A percentile compares a stretch with the other conserved stretches of the same genome.
Conservation (phyloP, 257 asterid genomes). For the Nicotiana tabacum region DNA sequence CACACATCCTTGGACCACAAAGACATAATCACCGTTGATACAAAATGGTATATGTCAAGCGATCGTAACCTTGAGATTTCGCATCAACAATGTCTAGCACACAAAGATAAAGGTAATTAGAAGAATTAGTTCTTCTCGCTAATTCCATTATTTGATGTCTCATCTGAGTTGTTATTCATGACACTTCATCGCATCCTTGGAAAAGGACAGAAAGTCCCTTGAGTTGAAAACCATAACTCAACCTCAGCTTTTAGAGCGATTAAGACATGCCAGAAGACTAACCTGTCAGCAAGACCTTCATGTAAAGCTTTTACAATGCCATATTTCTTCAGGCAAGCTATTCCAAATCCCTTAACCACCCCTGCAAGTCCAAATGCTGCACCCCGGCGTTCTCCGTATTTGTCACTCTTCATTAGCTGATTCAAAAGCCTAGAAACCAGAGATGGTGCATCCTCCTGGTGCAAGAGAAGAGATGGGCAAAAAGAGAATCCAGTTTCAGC, state of each 20-base stretch:
- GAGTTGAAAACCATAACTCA: background rate
- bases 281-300: slow-evolving; percentile 89
- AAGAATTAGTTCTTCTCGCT: background rate
- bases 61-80: slow-evolving; percentile 1
- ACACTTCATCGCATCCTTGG: background rate
- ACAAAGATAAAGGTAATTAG: background rate
- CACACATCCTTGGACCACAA: background rate
- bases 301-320: slow-evolving; percentile 53
- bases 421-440: slow-evolving; percentile 77
- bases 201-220: background rate
- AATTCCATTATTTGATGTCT: background rate
- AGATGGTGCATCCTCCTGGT: slow-evolving; percentile 81
- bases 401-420: slow-evolving; percentile 90
- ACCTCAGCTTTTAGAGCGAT: background rate
- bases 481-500: background rate
- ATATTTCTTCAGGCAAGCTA: slow-evolving; percentile 80
- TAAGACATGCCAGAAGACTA: slow-evolving; percentile 11
- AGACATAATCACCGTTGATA: background rate
- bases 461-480: slow-evolving; percentile 7
- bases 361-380: slow-evolving; percentile 99
- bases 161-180: background rate
- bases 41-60: background rate
- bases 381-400: slow-evolving; percentile 99
- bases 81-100: background rate
- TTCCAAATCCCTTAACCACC: slow-evolving; percentile 82